Conservation (phyloP, 139 green algal species). For the Chlorella sp. region DNA sequence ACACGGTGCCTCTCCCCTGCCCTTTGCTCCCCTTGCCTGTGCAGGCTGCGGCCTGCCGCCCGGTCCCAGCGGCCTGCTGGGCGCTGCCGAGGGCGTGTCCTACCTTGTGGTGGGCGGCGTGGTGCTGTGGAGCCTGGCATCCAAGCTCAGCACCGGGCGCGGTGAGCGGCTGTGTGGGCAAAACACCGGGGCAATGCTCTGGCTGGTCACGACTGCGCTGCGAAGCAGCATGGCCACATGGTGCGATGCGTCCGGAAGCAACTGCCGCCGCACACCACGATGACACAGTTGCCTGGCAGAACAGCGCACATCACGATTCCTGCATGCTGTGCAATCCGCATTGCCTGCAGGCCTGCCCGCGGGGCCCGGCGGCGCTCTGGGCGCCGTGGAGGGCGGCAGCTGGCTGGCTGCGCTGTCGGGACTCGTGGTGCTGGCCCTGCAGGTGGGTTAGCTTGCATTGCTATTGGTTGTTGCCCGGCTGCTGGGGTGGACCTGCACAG, state of each 20-base stretch:
- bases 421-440: slow-evolving; percentile 46
- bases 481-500: neutral
- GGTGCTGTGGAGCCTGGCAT: slow-evolving; percentile 41
- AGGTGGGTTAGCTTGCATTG: slow-evolving; percentile 23
- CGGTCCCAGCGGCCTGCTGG: slow-evolving; percentile 68
- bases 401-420: slow-evolving; percentile 35
- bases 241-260: too few species aligned
- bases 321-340: too few species aligned
- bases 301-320: too few species aligned
- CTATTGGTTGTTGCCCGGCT: neutral
- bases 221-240: too few species aligned
- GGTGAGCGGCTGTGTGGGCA: neutral
- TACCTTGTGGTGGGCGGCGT: slow-evolving; percentile 68
- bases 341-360: slow-evolving; percentile 15
- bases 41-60: slow-evolving; percentile 77
- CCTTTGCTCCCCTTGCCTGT: neutral
- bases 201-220: too few species aligned
- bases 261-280: too few species aligned
- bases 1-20: neutral
- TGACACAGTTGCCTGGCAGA: neutral
- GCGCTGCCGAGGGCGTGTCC: slow-evolving; percentile 69
- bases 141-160: slow-evolving; percentile 22
- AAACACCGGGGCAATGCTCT: too few species aligned
- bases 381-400: slow-evolving; percentile 39
- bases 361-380: slow-evolving; percentile 39